Evolutionary conservation across 257 asterid species (phyloP), one percentile per base, ranked within the genome.

Genomic region (Solanum dulcamara): DNA sequence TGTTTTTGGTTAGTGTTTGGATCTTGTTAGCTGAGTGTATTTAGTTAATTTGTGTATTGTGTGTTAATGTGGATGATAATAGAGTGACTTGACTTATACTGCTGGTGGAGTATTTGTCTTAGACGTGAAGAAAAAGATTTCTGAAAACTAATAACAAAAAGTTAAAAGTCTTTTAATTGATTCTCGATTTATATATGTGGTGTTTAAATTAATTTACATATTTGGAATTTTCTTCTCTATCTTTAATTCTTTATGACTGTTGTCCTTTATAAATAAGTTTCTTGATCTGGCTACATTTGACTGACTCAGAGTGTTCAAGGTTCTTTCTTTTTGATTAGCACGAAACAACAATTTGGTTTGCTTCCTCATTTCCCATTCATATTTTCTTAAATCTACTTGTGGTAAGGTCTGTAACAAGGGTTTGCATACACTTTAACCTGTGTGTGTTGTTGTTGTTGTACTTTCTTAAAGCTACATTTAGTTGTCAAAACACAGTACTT

Each of bases 31-130:
- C 22, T 26, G 70, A 26, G 8, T 84, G 70, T 51, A n/a, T 57
- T 62, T 83, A 74, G 74, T 40, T 84, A 57, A 32, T 7, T 35
- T 81, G 8, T 30, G 35, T 57, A 81, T 38, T 60, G 6, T 82
- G 28, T 46, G 37, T 46, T 62, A 28, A 57, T 64, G 57, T 60
- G 53, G 57, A 10, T 32, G 46, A 57, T 13, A 35, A 6, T 50
- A 15, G 55, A 57, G 51, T 84, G 30, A 42, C 91, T 86, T 89
- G 70, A 86, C 90, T 89, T 90, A 51, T 44, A 91, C 88, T 81
- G 37, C 89, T 89, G 87, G 85, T 71, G 18, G 80, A 24, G 30
- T 83, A 17, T 74, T 55, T 89, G 64, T 86, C 85, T 28, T 87
- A 32, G 87, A 81, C 66, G 83, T 85, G 85, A 87, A 87, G 89